Conservation (phyloP, 73 alveolate species). For the Paramecium tetraurelia region DNA sequence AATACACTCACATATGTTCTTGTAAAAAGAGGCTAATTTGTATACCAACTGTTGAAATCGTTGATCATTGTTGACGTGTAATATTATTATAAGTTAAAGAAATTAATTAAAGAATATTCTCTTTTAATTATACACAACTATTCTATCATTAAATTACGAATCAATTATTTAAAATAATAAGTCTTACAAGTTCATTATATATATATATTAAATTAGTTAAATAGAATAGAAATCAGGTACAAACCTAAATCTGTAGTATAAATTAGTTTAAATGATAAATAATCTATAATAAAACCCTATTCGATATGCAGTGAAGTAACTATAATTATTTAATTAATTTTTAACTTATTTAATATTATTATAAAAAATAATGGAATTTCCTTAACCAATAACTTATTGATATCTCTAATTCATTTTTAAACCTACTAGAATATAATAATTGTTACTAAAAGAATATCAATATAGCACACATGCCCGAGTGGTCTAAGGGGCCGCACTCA, state of each 20-base stretch:
- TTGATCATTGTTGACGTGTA: slow-evolving; percentile 15
- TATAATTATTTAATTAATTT: too few species aligned
- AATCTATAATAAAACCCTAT: too few species aligned
- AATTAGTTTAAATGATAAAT: too few species aligned
- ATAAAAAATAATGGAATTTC: too few species aligned
- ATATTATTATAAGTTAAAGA: background rate
- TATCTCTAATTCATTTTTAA: background rate
- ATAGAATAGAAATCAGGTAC: too few species aligned
- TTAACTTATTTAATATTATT: too few species aligned
- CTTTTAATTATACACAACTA: background rate
- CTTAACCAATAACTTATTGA: background rate
- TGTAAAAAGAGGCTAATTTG: background rate
- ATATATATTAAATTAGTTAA: too few species aligned
- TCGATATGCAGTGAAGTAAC: background rate
- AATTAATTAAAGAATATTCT: slow-evolving; percentile 30
- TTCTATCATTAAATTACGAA: too few species aligned
- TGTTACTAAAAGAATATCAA: background rate
- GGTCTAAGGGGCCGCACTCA: slow-evolving; percentile 64
- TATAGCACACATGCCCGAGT: slow-evolving; percentile 60
- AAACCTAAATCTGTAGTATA: too few species aligned
- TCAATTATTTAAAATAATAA: too few species aligned
- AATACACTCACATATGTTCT: slow-evolving; percentile 40
- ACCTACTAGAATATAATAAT: background rate
- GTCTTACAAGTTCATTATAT: too few species aligned
- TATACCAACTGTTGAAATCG: slow-evolving; percentile 49